Evolutionary conservation across 768 basidiomycete genomes (phyloP).

Genomic region (Clitopilus hobsonii): DNA sequence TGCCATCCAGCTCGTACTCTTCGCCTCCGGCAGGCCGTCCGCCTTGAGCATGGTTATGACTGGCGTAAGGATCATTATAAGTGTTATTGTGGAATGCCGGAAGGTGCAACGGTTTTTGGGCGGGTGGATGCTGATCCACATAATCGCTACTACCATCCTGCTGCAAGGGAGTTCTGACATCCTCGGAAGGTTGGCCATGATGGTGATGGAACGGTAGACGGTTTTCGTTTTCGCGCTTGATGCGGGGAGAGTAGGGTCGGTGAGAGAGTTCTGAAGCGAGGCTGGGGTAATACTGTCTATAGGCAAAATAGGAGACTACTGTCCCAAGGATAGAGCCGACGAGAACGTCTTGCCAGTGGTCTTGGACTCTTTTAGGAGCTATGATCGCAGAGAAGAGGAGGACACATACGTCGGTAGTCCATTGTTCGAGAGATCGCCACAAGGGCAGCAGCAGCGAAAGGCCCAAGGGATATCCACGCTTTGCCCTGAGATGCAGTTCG

Average conservation of each 20-base stretch:
- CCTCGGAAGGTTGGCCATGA: constrained; percentile 5
- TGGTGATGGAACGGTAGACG: constrained; percentile 35
- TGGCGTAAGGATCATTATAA: constrained; percentile 9
- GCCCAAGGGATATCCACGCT: constrained; percentile 79
- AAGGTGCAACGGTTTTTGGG: neutral
- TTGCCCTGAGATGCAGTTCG: constrained; percentile 44
- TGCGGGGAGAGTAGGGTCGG: constrained; percentile 68
- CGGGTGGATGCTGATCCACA: neutral
- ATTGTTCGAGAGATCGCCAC: constrained; percentile 86
- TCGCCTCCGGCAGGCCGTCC: constrained; percentile 3
- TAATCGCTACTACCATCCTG: neutral
- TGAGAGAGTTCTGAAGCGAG: constrained; percentile 60
- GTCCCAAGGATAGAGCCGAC: constrained; percentile 77
- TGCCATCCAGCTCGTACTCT: constrained; percentile 25
- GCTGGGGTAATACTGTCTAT: constrained; percentile 82
- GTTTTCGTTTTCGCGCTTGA: constrained; percentile 37
- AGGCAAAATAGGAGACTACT: constrained; percentile 64
- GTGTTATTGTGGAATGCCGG: neutral
- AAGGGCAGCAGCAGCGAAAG: constrained; percentile 71
- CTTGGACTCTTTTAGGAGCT: constrained; percentile 28
- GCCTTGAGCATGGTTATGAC: neutral
- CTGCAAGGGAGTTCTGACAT: constrained; percentile 1
- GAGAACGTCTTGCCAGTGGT: constrained; percentile 91
- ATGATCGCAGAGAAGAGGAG: neutral
- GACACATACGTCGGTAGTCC: constrained; percentile 85